Percentiles rank a stretch among this genome's conserved stretches.
Evolutionary conservation across 352 stramenopile genomes (phyloP).

Genomic region (Phytophthora pistaciae): DNA sequence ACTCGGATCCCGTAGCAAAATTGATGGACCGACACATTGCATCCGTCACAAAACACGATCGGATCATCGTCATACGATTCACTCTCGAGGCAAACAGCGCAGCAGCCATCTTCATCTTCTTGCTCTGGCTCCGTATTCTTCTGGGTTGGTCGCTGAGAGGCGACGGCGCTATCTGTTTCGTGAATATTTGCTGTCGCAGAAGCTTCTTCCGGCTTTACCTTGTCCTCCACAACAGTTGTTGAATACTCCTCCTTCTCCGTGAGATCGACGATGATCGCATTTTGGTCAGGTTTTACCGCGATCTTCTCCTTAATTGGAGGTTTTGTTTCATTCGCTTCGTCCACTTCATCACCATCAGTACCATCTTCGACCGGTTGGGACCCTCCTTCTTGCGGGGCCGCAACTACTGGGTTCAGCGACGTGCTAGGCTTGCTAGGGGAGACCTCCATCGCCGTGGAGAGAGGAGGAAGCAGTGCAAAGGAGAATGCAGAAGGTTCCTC

Average conservation of each 20-base stretch:
- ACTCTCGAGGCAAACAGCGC: constrained; percentile 80
- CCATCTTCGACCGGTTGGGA: constrained; percentile 23
- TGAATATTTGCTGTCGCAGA: neutral
- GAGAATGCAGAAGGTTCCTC: constrained; percentile 29
- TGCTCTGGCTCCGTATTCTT: constrained; percentile 21
- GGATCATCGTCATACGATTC: constrained; percentile 90
- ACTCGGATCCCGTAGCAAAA: constrained; percentile 87
- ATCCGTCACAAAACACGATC: constrained; percentile 93
- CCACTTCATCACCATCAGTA: constrained; percentile 35
- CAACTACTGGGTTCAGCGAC: neutral
- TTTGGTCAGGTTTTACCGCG: neutral
- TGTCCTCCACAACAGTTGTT: neutral
- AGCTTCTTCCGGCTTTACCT: neutral
- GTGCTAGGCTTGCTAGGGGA: constrained; percentile 3
- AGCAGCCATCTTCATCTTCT: constrained; percentile 48
- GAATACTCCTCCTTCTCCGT: neutral
- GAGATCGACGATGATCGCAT: constrained; percentile 15
- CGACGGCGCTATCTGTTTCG: neutral
- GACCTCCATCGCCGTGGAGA: neutral
- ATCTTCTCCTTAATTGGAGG: constrained; percentile 8
- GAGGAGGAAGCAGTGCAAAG: constrained; percentile 34
- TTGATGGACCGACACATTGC: constrained; percentile 89
- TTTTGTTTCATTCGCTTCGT: constrained; percentile 18
- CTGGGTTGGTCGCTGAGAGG: neutral
- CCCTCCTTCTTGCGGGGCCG: neutral